Evolutionary conservation across 2,329 filamentous ascomycete species (phyloP), one percentile per base, ranked within the genome.

Genomic region (Aspergillus piperis): DNA sequence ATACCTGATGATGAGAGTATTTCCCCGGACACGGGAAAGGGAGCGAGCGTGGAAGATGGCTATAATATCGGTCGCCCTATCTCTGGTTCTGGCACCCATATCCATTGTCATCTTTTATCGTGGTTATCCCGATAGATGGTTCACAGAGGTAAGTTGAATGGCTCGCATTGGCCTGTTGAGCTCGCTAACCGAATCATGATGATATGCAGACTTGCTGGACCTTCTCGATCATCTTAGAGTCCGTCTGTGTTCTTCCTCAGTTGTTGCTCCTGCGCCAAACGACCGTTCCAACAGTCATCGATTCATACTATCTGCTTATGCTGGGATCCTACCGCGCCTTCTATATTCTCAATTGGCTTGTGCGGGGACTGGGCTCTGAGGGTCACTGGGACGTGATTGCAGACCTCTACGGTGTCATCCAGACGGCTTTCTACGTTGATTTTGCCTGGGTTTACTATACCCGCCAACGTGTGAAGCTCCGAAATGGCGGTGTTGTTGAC

Each of bases 401-500:
- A 7, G 86, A 95, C 72, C 85, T 96, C 62, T 97, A 96, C 70
- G 94, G 94, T 58, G 80, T 96, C 61, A 82, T 98, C 25, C 94
- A 98, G 79, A 97, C 92, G 0, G 88, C 90, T 1, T 86, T 97
- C 47, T 97, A 97, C 76, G 75, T 93, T 68, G 94, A 98, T 77
- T 98, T 98, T 73, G 92, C 92, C 38, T 97, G 93, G 92, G 92
- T 98, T 1, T 98, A 98, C 82, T 97, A 91, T 80, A 90, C 90
- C 10, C 86, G 94, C 64, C 94, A 97, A 80, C 87, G 93, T 59
- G 92, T 98, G 71, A 97, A 97, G 87, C 87, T 98, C 15, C 86
- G 94, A 63, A 88, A 87, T 66, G 94, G 94, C 48, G 91, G 92
- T 6, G 83, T 97, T 17, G 91, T 98, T 13, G 94, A 98, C 72